A percentile compares a stretch with the other conserved stretches of the same genome.
phyloP scores from a whole-genome alignment of 805 yeast genomes.

The Candida coquimbonensis region DNA sequence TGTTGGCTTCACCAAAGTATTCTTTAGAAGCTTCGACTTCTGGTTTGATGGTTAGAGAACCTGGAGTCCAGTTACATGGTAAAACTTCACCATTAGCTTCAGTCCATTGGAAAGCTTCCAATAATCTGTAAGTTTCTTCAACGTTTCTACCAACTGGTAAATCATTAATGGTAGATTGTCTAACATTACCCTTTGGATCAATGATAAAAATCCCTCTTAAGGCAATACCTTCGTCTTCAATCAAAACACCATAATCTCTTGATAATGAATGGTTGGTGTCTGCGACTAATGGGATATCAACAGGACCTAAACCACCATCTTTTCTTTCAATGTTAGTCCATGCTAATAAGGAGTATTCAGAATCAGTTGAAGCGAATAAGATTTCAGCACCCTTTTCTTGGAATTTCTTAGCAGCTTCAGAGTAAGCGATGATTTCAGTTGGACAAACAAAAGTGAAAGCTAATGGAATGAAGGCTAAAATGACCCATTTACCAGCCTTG shows the following conservation, averaged over 20 bases:
- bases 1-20: slow-evolving; percentile 61
- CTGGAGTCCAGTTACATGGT: slow-evolving; percentile 99
- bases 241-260: slow-evolving; percentile 93
- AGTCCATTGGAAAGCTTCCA: slow-evolving; percentile 99
- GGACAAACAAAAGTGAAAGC: slow-evolving; percentile 99
- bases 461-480: slow-evolving; percentile 94
- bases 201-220: slow-evolving; percentile 97
- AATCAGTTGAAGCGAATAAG: slow-evolving; percentile 95
- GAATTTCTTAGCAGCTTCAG: slow-evolving; percentile 90
- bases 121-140: slow-evolving; percentile 94
- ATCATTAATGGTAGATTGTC: slow-evolving; percentile 98
- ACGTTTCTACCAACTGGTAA: slow-evolving; percentile 99
- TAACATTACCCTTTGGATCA: slow-evolving; percentile 89
- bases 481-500: slow-evolving; percentile 89
- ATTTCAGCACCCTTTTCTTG: slow-evolving; percentile 81
- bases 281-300: slow-evolving; percentile 89
- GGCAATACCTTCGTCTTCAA: slow-evolving; percentile 95
- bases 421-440: slow-evolving; percentile 97
- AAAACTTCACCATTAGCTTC: slow-evolving; percentile 99
- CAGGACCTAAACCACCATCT: slow-evolving; percentile 97
- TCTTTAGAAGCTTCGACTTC: slow-evolving; percentile 71
- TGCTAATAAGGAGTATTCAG: slow-evolving; percentile 94
- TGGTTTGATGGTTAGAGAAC: slow-evolving; percentile 88
- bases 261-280: slow-evolving; percentile 96
- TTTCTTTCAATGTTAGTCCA: slow-evolving; percentile 97